Evolutionary conservation across 345 rosid species (phyloP).

Genomic region (Capsella bursapastoris): DNA sequence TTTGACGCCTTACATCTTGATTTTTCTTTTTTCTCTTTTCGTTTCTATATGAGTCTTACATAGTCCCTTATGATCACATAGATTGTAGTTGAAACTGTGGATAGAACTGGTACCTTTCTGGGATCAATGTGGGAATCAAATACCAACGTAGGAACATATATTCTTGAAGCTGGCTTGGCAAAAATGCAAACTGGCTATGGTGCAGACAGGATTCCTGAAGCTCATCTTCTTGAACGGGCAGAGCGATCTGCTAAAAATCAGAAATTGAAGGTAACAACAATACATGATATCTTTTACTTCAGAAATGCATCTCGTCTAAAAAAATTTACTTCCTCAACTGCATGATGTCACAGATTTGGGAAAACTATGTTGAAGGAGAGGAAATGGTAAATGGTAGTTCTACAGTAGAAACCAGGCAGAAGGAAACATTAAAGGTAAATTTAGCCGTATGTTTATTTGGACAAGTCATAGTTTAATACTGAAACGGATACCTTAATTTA

Average conservation of each 20-base stretch:
- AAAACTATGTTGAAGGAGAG: conserved; percentile 97
- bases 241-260: conserved; percentile 85
- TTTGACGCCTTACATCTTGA: conserved; percentile 1
- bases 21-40: background rate
- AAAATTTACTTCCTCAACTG: background rate
- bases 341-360: conserved; percentile 76
- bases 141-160: conserved; percentile 70
- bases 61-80: conserved; percentile 39
- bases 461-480: conserved; percentile 10
- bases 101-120: conserved; percentile 95
- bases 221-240: conserved; percentile 84
- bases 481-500: conserved; percentile 14
- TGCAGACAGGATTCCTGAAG: conserved; percentile 77
- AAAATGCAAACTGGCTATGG: conserved; percentile 87
- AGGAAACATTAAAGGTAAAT: conserved; percentile 83
- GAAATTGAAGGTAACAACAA: conserved; percentile 76
- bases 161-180: conserved; percentile 96
- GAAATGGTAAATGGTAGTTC: conserved; percentile 68
- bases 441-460: conserved; percentile 8
- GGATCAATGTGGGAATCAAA: conserved; percentile 93
- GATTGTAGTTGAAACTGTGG: conserved; percentile 95
- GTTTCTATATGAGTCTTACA: conserved; percentile 22
- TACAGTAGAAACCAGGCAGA: conserved; percentile 73
- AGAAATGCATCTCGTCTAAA: background rate
- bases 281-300: conserved; percentile 1